Base-by-base conservation (phyloP, 2,329 filamentous ascomycete genomes). In the Ceratocystis lukuohia region DNA sequence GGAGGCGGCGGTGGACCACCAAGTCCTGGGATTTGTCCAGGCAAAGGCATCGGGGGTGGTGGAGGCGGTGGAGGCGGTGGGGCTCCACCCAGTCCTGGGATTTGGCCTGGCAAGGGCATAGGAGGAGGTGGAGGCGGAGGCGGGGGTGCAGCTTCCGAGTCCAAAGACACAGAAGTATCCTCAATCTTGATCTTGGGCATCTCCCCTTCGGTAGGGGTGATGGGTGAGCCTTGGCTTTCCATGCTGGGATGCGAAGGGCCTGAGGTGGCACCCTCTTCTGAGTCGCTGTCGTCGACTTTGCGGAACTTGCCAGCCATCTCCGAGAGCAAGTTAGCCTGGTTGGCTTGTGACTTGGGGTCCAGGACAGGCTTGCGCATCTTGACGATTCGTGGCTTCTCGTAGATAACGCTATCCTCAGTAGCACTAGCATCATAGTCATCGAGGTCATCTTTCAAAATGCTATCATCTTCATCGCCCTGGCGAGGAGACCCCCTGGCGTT, bases 331-430 rank as follows among this genome's bases (percentile, higher is more conserved):
- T 76, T 79, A 80, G 78, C 81, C 76, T 79, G 87, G 72, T 77
- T 93, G 74, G 73, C 85, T 78, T 80, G 85, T 78, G 78, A 87
- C 80, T 79, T 91, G 75, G 76, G 82, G 70, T 84, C 80, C 71
- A 84, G 77, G 44, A 80, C 76, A 10, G 91, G 90, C 69, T 90
- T 84, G 74, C 84, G 87, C 76, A 93, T 84, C 74, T 94, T 83
- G 67, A 96, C 84, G 62, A 96, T 77, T 66, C 87, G 84, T 48
- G 92, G 89, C 75, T 87, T 93, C 76, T 92, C 89, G 69, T 87
- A 88, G 28, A 93, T 76, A 50, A 86, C 79, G 33, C 81, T 84
- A 46, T 87, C 85, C 5, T 77, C 77, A 20, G 73, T 74, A 62
- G 83, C 75, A 25, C 72, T 74, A 57, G 84, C 81, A 44, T 82